phyloP scores from a whole-genome alignment of 1,139 yeast species.

The Zygosaccharomyces sapae region DNA sequence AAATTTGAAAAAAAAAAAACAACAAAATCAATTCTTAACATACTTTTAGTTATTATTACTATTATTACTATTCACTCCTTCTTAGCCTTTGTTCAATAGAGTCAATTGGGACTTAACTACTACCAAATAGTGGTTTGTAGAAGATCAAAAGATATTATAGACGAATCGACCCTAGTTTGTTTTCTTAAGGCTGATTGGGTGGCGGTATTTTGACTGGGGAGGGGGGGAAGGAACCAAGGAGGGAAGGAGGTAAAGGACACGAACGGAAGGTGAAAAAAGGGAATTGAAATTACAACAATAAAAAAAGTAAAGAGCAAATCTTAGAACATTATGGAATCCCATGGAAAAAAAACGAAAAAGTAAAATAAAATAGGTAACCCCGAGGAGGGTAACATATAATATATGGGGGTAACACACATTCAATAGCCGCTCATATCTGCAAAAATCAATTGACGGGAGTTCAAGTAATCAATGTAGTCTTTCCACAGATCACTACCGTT shows the following conservation, averaged over 20 bases:
- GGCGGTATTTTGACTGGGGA: constrained; percentile 1
- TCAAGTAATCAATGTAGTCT: constrained; percentile 45
- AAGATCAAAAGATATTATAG: constrained; percentile 4
- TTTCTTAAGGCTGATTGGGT: constrained; percentile 1
- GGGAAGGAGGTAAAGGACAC: background rate
- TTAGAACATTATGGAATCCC: background rate
- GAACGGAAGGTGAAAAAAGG: background rate
- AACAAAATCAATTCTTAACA: constrained; percentile 32
- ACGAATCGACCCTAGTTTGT: background rate
- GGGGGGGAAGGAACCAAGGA: background rate
- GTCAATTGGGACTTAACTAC: background rate
- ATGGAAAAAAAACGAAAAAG: background rate
- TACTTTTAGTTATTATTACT: background rate
- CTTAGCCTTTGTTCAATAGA: constrained; percentile 1
- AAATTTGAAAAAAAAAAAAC: background rate
- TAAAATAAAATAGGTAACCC: background rate
- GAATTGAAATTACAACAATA: background rate
- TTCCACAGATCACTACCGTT: constrained; percentile 52
- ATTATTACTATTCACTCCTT: background rate
- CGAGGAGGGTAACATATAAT: background rate
- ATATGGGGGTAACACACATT: too few species aligned
- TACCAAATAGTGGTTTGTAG: constrained; percentile 2
- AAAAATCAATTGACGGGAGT: constrained; percentile 23
- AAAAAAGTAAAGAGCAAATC: background rate
- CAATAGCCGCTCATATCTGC: constrained; percentile 22